A percentile compares a stretch with the other conserved stretches of the same genome.
These are phyloP conservation scores for Passalora sequoiae DNA, from an alignment of 2,329 filamentous ascomycete genomes.

Conservation along the genomic window DNA sequence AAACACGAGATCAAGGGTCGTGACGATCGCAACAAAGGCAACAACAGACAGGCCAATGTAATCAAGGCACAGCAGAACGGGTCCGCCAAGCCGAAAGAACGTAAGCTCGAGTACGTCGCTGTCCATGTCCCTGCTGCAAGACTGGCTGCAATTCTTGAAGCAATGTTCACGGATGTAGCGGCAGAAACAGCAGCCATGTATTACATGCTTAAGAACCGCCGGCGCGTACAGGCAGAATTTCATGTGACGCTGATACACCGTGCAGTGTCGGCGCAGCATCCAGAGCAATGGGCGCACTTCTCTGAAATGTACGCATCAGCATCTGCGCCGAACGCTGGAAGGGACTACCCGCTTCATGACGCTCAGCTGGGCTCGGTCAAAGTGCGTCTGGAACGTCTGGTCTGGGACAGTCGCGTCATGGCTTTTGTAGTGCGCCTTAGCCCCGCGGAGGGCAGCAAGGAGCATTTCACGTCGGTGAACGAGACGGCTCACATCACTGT, in stretches of 20 bases:
- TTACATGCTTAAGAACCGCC: slow-evolving; percentile 64
- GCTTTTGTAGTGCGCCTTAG: slow-evolving; percentile 74
- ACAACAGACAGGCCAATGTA: slow-evolving; percentile 24
- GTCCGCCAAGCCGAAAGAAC: slow-evolving; percentile 44
- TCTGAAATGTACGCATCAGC: slow-evolving; percentile 49
- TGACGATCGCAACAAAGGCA: slow-evolving; percentile 36
- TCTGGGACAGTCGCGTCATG: slow-evolving; percentile 87
- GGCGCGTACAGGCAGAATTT: slow-evolving; percentile 77
- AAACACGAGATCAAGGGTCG: slow-evolving; percentile 65
- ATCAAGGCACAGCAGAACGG: slow-evolving; percentile 31
- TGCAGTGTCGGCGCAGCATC: slow-evolving; percentile 54
- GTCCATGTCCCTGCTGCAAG: slow-evolving; percentile 51
- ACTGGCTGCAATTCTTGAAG: slow-evolving; percentile 58
- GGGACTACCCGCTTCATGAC: slow-evolving; percentile 39
- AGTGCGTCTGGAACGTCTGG: slow-evolving; percentile 59
- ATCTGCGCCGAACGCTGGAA: slow-evolving; percentile 31
- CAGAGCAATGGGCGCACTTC: slow-evolving; percentile 73
- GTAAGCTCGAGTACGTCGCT: slow-evolving; percentile 60
- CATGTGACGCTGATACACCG: slow-evolving; percentile 93
- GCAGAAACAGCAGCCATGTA: slow-evolving; percentile 63
- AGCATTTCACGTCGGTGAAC: slow-evolving; percentile 62
- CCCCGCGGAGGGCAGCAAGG: slow-evolving; percentile 46
- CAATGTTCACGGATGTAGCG: slow-evolving; percentile 58
- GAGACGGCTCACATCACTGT: slow-evolving; percentile 80
- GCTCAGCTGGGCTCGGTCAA: slow-evolving; percentile 59